Percentiles rank a stretch among this genome's conserved stretches.
phyloP scores from a whole-genome alignment of 176 grass and related monocot genomes.

The Triticum dicoccoides region DNA sequence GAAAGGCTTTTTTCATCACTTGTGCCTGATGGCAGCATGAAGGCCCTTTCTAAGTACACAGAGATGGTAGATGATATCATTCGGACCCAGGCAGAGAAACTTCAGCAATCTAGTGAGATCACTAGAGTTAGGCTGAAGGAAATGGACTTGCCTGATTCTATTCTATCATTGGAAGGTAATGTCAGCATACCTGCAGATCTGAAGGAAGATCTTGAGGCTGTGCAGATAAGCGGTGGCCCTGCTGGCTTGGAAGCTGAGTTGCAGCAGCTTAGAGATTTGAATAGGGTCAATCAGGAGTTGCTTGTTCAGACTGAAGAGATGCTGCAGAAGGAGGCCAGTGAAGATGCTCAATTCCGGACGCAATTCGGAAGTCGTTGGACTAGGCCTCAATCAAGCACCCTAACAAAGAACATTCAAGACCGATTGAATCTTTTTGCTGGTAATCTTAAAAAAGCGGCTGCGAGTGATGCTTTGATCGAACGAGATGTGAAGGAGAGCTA shows the following conservation, averaged over 20 bases:
- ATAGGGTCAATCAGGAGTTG: conserved; percentile 92
- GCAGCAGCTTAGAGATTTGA: conserved; percentile 96
- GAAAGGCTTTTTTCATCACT: conserved; percentile 86
- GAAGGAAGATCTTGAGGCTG: conserved; percentile 90
- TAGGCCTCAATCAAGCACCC: conserved; percentile 87
- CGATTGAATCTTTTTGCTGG: conserved; percentile 85
- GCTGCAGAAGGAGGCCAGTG: conserved; percentile 89
- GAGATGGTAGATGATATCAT: conserved; percentile 98
- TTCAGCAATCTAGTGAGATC: conserved; percentile 97
- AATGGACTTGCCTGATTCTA: conserved; percentile 99
- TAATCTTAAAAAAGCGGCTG: conserved; percentile 91
- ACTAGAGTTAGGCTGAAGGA: conserved; percentile 94
- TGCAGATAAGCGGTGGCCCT: conserved; percentile 98
- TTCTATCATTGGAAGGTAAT: conserved; percentile 94
- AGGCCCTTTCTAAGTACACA: conserved; percentile 93
- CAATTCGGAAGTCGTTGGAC: conserved; percentile 95
- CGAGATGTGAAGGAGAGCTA: conserved; percentile 75
- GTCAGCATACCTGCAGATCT: conserved; percentile 76
- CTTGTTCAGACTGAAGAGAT: conserved; percentile 91
- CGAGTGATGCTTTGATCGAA: conserved; percentile 79
- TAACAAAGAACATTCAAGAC: conserved; percentile 96
- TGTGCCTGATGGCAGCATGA: conserved; percentile 97
- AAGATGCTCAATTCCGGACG: conserved; percentile 88
- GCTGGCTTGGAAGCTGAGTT: conserved; percentile 76
- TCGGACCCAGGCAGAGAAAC: conserved; percentile 89